Evolutionary conservation across 139 green algal genomes (phyloP).

Genomic region (Yamagishiella unicocca): DNA sequence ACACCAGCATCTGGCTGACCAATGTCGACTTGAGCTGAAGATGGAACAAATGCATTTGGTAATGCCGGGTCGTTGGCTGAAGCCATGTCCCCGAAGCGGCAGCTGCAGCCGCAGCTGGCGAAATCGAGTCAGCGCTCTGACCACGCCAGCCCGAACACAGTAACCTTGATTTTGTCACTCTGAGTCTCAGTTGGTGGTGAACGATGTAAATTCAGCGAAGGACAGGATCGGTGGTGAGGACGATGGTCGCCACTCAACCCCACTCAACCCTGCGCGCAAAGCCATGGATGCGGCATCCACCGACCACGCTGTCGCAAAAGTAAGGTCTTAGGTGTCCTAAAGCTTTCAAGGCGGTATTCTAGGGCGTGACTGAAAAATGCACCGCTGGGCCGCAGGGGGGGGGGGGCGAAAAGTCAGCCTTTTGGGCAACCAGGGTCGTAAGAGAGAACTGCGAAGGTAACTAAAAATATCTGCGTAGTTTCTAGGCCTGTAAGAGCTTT

Average conservation of each 20-base stretch:
- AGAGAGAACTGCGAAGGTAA: background rate
- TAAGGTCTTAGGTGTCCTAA: background rate
- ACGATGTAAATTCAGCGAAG: background rate
- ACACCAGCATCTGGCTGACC: background rate
- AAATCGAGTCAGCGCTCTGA: background rate
- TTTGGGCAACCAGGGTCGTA: background rate
- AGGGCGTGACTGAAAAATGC: background rate
- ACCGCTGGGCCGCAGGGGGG: background rate
- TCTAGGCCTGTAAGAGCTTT: background rate
- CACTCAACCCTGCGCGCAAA: background rate
- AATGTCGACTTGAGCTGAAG: background rate
- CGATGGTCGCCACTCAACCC: background rate
- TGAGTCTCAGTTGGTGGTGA: background rate
- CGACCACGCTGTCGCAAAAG: no score
- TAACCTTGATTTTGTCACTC: background rate
- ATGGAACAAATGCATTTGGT: background rate
- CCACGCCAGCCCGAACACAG: background rate
- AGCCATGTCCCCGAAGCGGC: constrained; percentile 12
- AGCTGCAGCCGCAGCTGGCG: constrained; percentile 15
- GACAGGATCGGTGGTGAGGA: background rate
- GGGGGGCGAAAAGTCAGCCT: no score
- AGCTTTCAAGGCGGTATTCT: background rate
- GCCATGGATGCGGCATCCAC: constrained; percentile 8
- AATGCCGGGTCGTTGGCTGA: constrained; percentile 2
- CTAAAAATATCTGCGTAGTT: background rate